A percentile compares a stretch with the other conserved stretches of the same genome.
Conservation (phyloP, 2,329 filamentous ascomycete species). For the Thelonectria olida region DNA sequence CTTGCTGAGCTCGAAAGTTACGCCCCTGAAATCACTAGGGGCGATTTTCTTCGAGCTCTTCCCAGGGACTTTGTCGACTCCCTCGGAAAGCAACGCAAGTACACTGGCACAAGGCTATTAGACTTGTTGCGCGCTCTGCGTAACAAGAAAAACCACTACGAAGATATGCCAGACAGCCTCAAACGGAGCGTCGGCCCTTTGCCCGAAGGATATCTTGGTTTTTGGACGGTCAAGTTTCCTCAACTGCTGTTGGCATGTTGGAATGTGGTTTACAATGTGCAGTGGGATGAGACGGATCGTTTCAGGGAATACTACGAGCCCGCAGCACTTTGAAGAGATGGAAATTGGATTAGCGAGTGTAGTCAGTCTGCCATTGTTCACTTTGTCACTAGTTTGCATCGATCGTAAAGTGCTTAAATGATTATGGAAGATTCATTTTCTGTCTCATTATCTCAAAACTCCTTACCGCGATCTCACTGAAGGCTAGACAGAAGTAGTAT, state of each 20-base stretch:
- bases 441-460: too few relatives aligned
- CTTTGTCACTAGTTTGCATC: too few relatives aligned
- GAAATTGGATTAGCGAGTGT: neutral
- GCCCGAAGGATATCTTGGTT: slow-evolving; percentile 82
- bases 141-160: slow-evolving; percentile 98
- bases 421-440: too few relatives aligned
- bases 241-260: slow-evolving; percentile 82
- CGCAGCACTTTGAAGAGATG: slow-evolving; percentile 46
- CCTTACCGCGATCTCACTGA: too few relatives aligned
- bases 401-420: too few relatives aligned
- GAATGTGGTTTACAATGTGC: slow-evolving; percentile 74
- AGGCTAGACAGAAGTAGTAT: too few relatives aligned
- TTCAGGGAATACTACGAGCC: slow-evolving; percentile 78
- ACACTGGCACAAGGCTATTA: slow-evolving; percentile 83
- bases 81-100: slow-evolving; percentile 93
- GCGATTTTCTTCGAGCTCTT: slow-evolving; percentile 81
- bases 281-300: slow-evolving; percentile 69
- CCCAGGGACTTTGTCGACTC: slow-evolving; percentile 87
- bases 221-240: slow-evolving; percentile 85
- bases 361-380: too few relatives aligned
- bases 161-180: slow-evolving; percentile 88
- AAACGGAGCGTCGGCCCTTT: slow-evolving; percentile 75
- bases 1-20: slow-evolving; percentile 68
- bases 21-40: slow-evolving; percentile 63
- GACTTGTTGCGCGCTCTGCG: slow-evolving; percentile 88